Evolutionary conservation across 257 asterid species (phyloP).

Genomic region (Capsicum rhomboideum): DNA sequence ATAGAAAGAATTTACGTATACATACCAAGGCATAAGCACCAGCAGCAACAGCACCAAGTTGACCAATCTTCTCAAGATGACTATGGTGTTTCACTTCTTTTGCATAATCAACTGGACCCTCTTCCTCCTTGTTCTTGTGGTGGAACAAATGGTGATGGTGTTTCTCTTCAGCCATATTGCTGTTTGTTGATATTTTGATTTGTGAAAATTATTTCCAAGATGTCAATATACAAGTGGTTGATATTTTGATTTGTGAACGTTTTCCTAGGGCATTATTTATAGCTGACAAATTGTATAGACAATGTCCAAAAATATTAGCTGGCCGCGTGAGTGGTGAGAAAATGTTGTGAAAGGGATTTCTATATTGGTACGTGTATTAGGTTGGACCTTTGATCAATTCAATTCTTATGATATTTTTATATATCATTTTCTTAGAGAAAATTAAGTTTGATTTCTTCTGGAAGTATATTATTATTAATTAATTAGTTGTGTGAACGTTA

Average conservation of each 20-base stretch:
- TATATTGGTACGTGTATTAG: background rate
- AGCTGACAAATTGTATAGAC: background rate
- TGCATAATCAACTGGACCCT: conserved; percentile 6
- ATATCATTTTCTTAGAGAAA: background rate
- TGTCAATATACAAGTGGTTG: background rate
- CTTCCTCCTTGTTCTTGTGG: conserved; percentile 21
- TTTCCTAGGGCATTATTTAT: background rate
- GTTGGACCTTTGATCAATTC: background rate
- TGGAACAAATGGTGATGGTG: conserved; percentile 33
- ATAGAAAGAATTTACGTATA: background rate
- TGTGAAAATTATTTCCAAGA: background rate
- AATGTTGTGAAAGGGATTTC: background rate
- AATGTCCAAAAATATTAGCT: background rate
- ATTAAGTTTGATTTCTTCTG: background rate
- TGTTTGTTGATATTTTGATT: no score
- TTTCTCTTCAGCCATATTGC: conserved; percentile 25
- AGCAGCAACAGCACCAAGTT: conserved; percentile 15
- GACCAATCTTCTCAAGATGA: conserved; percentile 10
- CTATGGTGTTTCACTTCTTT: conserved; percentile 21
- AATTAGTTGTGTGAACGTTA: no score
- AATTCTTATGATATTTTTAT: background rate
- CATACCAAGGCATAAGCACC: conserved; percentile 22
- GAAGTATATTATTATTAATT: background rate
- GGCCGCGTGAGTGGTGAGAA: background rate
- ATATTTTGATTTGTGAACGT: background rate